Percentiles rank a stretch among this genome's conserved stretches.
These are phyloP conservation scores for Aspergillus floridensis DNA, from an alignment of 2,329 filamentous ascomycete species.

Conservation along the genomic window DNA sequence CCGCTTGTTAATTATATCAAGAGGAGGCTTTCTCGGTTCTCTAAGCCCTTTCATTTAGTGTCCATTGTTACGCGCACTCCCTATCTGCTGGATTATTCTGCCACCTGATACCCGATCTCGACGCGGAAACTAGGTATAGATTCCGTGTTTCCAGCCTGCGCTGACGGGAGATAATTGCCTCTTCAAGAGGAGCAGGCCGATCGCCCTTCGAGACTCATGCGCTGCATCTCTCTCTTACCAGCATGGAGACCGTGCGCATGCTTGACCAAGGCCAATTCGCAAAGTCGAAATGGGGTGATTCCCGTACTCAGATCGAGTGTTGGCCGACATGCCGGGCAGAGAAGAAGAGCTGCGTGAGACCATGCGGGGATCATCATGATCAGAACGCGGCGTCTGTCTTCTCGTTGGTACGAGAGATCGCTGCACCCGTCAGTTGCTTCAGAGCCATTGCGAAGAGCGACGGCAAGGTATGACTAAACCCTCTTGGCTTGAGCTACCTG, in stretches of 20 bases:
- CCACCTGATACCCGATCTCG: constrained; percentile 4
- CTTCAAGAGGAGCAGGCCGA: too few relatives aligned
- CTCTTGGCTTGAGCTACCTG: background rate
- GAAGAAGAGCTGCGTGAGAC: background rate
- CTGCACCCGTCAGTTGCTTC: background rate
- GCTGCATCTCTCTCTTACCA: constrained; percentile 2
- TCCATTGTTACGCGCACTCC: background rate
- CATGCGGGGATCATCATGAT: too few relatives aligned
- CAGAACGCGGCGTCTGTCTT: too few relatives aligned
- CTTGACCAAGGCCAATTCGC: constrained; percentile 1
- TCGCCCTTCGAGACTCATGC: background rate
- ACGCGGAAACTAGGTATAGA: too few relatives aligned
- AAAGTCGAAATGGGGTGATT: background rate
- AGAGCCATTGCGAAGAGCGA: background rate
- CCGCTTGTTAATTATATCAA: constrained; percentile 3
- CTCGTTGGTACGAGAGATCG: background rate
- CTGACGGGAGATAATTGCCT: too few relatives aligned
- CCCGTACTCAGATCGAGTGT: background rate
- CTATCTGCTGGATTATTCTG: background rate
- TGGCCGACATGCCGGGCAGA: background rate
- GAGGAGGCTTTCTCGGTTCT: background rate
- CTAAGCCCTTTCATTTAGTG: background rate
- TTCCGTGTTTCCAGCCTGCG: too few relatives aligned
- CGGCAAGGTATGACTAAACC: background rate
- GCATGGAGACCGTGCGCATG: constrained; percentile 19